Conservation (phyloP, 345 rosid genomes). For the Citrus reticulata region DNA sequence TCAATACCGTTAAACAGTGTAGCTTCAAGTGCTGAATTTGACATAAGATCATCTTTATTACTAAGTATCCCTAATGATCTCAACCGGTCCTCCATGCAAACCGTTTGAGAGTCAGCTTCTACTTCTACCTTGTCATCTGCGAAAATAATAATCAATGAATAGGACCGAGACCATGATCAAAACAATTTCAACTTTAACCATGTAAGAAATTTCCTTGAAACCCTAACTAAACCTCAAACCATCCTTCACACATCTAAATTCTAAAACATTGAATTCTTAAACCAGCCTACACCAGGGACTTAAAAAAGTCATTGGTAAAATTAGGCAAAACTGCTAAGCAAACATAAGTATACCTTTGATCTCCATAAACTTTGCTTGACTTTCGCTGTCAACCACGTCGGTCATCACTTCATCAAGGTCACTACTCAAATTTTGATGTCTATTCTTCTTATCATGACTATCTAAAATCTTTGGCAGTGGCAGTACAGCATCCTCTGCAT, state of each 20-base stretch:
- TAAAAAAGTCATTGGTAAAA: neutral
- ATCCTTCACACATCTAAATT: neutral
- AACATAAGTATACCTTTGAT: slow-evolving; percentile 40
- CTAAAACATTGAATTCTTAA: neutral
- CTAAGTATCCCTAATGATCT: slow-evolving; percentile 56
- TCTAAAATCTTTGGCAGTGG: slow-evolving; percentile 62
- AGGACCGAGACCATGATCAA: neutral
- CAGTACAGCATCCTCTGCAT: slow-evolving; percentile 81
- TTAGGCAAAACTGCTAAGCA: neutral
- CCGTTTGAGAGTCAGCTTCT: slow-evolving; percentile 27
- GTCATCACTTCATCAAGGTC: slow-evolving; percentile 40
- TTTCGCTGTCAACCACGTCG: slow-evolving; percentile 38
- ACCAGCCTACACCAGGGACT: neutral
- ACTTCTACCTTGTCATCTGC: slow-evolving; percentile 34
- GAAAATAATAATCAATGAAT: slow-evolving; percentile 7
- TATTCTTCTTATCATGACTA: slow-evolving; percentile 34
- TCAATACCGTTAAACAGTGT: slow-evolving; percentile 42
- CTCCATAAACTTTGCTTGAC: slow-evolving; percentile 31
- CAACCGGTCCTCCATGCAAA: slow-evolving; percentile 69
- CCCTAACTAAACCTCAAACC: neutral
- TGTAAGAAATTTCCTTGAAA: neutral
- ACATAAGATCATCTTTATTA: slow-evolving; percentile 28
- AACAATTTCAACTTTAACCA: neutral
- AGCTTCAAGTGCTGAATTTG: slow-evolving; percentile 29
- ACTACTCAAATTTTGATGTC: slow-evolving; percentile 19